These are phyloP conservation scores for Aspergillus cavernicola DNA, from an alignment of 495 filamentous ascomycete genomes.

Conservation along the genomic window DNA sequence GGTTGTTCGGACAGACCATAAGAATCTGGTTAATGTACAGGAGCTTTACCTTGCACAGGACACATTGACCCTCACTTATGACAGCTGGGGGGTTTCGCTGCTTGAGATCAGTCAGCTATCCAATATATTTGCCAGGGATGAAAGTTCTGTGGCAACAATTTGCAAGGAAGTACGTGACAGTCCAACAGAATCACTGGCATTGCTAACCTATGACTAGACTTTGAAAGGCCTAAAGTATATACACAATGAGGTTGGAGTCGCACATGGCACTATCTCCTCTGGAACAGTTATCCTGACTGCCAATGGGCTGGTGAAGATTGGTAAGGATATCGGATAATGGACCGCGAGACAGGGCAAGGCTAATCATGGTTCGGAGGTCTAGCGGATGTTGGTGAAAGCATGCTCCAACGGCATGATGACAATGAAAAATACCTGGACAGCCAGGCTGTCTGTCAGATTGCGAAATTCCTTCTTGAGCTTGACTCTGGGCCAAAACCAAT, in stretches of 20 bases:
- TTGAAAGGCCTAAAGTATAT: slow-evolving; percentile 10
- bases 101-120: slow-evolving; percentile 4
- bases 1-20: slow-evolving; percentile 1
- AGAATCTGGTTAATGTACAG: slow-evolving; percentile 13
- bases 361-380: not conserved
- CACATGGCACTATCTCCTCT: slow-evolving; percentile 10
- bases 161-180: slow-evolving; percentile 8
- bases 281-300: slow-evolving; percentile 8
- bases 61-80: slow-evolving; percentile 6
- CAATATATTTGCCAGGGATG: slow-evolving; percentile 7
- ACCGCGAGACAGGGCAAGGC: not conserved
- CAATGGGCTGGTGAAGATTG: slow-evolving; percentile 6
- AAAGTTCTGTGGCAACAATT: slow-evolving; percentile 6
- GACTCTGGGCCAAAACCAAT: not conserved
- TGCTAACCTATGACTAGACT: not conserved
- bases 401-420: not conserved
- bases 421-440: not conserved
- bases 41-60: slow-evolving; percentile 5
- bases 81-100: slow-evolving; percentile 8
- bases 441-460: slow-evolving; percentile 4
- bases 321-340: not conserved
- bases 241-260: slow-evolving; percentile 8
- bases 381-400: slow-evolving; percentile 10
- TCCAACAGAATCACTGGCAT: not conserved
- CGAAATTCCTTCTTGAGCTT: slow-evolving; percentile 3